Evolutionary conservation across 805 yeast species (phyloP).

Genomic region (Hanseniaspora thailandica): DNA sequence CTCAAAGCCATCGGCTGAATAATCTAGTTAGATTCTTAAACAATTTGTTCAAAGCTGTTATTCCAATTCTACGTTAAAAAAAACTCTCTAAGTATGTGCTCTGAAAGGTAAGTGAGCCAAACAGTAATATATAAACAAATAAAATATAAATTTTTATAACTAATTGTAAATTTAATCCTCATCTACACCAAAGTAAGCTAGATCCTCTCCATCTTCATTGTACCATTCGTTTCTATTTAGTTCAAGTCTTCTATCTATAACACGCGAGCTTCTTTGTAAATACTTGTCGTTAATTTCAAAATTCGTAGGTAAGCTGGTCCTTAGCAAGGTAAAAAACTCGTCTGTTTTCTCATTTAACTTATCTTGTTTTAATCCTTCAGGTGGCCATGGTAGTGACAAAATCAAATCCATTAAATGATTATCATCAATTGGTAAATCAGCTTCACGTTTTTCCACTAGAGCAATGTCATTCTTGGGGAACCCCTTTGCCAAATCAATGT

Average conservation of each 20-base stretch:
- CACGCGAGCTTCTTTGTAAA: constrained; percentile 26
- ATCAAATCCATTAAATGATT: constrained; percentile 24
- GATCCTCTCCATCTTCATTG: constrained; percentile 71
- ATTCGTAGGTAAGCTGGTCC: constrained; percentile 14
- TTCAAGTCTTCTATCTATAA: constrained; percentile 27
- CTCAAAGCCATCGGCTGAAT: background rate
- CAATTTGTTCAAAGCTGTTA: background rate
- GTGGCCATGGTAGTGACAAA: constrained; percentile 80
- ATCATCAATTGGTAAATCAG: constrained; percentile 34
- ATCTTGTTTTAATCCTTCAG: constrained; percentile 44
- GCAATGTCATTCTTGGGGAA: constrained; percentile 46
- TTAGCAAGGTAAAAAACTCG: constrained; percentile 17
- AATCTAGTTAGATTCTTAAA: background rate
- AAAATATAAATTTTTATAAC: too few relatives aligned
- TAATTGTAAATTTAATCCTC: constrained; percentile 29
- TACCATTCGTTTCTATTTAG: constrained; percentile 45
- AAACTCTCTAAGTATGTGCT: background rate
- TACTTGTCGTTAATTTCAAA: constrained; percentile 24
- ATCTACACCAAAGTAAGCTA: constrained; percentile 84
- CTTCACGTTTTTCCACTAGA: constrained; percentile 24
- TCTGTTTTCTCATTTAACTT: constrained; percentile 19
- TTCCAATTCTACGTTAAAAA: background rate
- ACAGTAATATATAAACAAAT: background rate
- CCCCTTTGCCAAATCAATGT: constrained; percentile 42
- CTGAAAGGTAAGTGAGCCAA: background rate